A percentile compares a stretch with the other conserved stretches of the same genome.
Conservation (phyloP, 192 early-diverging fungal species). For the Rhizophagus prolifer region DNA sequence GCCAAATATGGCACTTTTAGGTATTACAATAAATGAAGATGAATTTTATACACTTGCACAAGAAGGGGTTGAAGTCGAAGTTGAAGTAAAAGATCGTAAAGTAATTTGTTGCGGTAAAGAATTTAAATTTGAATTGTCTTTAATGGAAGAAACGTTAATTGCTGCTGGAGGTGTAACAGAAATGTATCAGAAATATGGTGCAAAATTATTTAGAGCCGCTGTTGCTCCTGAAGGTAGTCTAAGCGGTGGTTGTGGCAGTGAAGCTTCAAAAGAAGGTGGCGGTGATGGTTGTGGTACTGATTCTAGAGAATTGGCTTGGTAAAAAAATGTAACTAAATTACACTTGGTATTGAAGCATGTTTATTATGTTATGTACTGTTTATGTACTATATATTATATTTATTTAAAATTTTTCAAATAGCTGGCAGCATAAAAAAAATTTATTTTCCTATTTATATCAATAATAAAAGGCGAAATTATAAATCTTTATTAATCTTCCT, state of each 20-base stretch:
- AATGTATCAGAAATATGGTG: slow-evolving; percentile 79
- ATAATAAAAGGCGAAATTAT: not conserved
- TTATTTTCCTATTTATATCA: too few species aligned
- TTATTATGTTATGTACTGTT: too few species aligned
- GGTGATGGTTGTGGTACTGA: slow-evolving; percentile 16
- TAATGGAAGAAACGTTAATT: slow-evolving; percentile 75
- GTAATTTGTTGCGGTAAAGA: slow-evolving; percentile 57
- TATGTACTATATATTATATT: too few species aligned
- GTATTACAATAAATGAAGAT: slow-evolving; percentile 71
- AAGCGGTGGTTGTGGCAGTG: slow-evolving; percentile 32
- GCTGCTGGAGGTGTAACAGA: slow-evolving; percentile 73
- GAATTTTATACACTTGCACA: slow-evolving; percentile 73
- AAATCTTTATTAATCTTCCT: not conserved
- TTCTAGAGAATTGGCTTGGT: slow-evolving; percentile 26
- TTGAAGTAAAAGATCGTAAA: slow-evolving; percentile 66
- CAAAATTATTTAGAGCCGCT: slow-evolving; percentile 70
- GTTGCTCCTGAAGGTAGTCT: slow-evolving; percentile 52
- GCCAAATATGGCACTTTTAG: slow-evolving; percentile 79
- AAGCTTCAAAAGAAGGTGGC: slow-evolving; percentile 12
- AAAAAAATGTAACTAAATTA: not conserved
- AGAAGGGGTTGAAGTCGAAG: slow-evolving; percentile 69
- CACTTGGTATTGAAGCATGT: too few species aligned
- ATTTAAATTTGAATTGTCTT: slow-evolving; percentile 63
- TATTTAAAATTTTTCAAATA: too few species aligned
- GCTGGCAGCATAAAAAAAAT: too few species aligned